phyloP scores from a whole-genome alignment of 345 rosid species.

The Chamaenerion angustifolium region DNA sequence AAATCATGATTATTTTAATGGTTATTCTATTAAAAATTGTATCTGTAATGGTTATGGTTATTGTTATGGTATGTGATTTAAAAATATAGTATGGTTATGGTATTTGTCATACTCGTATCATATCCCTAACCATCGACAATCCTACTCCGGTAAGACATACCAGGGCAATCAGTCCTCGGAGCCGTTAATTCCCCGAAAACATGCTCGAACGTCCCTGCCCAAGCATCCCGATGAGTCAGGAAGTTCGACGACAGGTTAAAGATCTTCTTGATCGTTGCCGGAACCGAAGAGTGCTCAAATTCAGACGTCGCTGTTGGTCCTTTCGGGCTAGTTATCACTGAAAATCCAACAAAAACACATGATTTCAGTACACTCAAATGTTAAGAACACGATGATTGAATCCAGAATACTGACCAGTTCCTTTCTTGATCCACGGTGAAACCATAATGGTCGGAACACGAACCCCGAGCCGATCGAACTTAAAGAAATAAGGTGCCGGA shows the following conservation, averaged over 20 bases:
- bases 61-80: too few species aligned
- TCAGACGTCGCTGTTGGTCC: conserved; percentile 75
- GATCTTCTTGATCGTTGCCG: conserved; percentile 87
- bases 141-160: conserved; percentile 13
- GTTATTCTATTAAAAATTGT: too few species aligned
- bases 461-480: conserved; percentile 89
- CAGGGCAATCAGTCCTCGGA: conserved; percentile 91
- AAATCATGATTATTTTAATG: too few species aligned
- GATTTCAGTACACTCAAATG: too few species aligned
- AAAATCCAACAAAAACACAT: conserved; percentile 3
- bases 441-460: conserved; percentile 90
- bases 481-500: conserved; percentile 89
- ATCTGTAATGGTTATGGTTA: too few species aligned
- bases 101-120: too few species aligned
- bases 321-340: conserved; percentile 52
- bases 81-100: too few species aligned
- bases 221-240: conserved; percentile 91
- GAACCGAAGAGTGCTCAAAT: conserved; percentile 86
- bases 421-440: conserved; percentile 95
- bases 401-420: conserved; percentile 42
- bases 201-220: conserved; percentile 90
- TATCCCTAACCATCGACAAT: too few species aligned
- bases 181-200: conserved; percentile 47
- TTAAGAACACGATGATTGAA: not conserved
- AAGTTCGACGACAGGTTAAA: conserved; percentile 77